Base-by-base conservation (phyloP, 2,329 filamentous ascomycete species). In the Stemphylium beticola region DNA sequence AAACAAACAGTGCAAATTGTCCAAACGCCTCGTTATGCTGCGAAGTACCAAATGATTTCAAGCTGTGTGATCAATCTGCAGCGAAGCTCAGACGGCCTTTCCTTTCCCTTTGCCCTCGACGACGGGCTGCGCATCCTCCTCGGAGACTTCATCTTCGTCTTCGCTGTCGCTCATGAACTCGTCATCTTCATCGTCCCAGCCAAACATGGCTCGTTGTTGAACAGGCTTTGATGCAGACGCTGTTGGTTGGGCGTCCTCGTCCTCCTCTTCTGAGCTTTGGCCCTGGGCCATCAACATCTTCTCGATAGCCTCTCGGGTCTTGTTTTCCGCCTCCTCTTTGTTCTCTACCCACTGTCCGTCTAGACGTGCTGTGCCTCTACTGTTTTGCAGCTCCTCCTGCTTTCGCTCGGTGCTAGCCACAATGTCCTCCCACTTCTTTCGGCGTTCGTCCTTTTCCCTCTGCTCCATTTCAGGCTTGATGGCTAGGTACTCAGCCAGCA, bases 391-490 rank as follows among this genome's bases (percentile, higher is more conserved):
- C 69, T 96, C 93, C 32, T 92, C 88, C 67, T 96, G 89, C 64
- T 87, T 89, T 58, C 87, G 84, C 74, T 98, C 93, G 0, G 95
- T 88, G 55, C 88, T 83, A 43, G 93, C 90, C 11, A 98, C 89
- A 50, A 98, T 89, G 69, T 93, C 85, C 74, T 96, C 88, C 92
- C 92, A 96, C 42, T 93, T 82, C 75, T 90, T 87, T 40, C 90
- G 84, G 42, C 92, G 85, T 76, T 90, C 89, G 72, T 97, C 93
- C 69, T 92, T 93, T 74, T 98, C 92, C 72, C 91, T 91, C 76
- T 89, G 87, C 60, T 97, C 95, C 93, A 99, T 97, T 57, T 97
- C 93, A 0, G 96, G 95, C 74, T 98, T 97, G 64, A 96, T 90
- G 2, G 93, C 92, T 2, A 98, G 83, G 69, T 97, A 98, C 74